Evolutionary conservation across 2,329 filamentous ascomycete species (phyloP), one percentile per base, ranked within the genome.

Genomic region (Hysterium pulicare): DNA sequence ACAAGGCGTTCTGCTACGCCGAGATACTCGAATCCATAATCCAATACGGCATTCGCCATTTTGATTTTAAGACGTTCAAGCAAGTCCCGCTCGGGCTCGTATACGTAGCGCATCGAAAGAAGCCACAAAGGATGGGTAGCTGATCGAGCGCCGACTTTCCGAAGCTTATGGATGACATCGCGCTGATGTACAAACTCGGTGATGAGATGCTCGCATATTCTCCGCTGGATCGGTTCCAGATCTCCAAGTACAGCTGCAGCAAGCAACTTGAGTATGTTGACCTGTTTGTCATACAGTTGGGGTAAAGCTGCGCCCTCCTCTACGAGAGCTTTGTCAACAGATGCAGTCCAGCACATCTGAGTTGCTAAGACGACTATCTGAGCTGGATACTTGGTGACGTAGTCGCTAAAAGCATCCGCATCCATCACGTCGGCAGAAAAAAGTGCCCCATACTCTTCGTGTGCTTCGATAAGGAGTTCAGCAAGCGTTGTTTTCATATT

Each of bases 111-210:
- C 93, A 98, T 98, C 66, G 94, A 90, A 26, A 97, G 74, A 39
- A 96, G 81, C 93, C 93, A 99, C 51, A 94, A 71, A 63, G 95
- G 90, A 63, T 98, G 87, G 15, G 79, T 85, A 13, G 88, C 76
- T 7, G 84, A 82, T 39, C 76, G 81, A 20, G 93, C 93, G 44
- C 85, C 84, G 34, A 81, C 75, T 34, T 84, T 78, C 36, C 90
- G 79, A 20, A 99, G 81, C 67, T 88, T 94, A 60, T 91, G 86
- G 50, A 97, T 93, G 15, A 86, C 81, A 66, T 98, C 93, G 47
- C 93, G 86, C 68, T 99, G 94, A 64, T 98, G 93, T 11, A 99
- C 93, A 62, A 93, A 97, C 66, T 98, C 94, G 0, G 94, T 99
- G 61, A 99, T 98, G 52, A 98, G 79, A 68, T 96, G 91, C 67